phyloP scores from a whole-genome alignment of 495 filamentous ascomycete species.

The Penicillium taxi region DNA sequence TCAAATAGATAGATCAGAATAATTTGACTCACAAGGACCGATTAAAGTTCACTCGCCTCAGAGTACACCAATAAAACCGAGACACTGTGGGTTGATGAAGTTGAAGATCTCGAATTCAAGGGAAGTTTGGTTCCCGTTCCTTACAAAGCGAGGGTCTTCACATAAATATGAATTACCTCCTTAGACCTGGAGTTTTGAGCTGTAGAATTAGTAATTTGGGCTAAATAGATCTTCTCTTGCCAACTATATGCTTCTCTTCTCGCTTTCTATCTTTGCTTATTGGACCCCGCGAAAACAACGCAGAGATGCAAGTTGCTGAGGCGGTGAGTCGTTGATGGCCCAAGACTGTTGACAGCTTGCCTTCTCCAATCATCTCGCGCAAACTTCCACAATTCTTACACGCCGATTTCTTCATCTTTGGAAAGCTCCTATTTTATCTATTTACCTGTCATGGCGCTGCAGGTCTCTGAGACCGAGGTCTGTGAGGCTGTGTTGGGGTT shows the following conservation, averaged over 20 bases:
- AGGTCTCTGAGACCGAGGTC: constrained; percentile 27
- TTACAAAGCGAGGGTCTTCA: constrained; percentile 23
- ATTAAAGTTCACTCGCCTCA: constrained; percentile 26
- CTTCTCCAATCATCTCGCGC: neutral
- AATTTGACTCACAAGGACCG: constrained; percentile 26
- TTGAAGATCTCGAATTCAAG: constrained; percentile 11
- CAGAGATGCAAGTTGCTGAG: neutral
- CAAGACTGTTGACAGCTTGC: constrained; percentile 25
- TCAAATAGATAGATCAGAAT: neutral
- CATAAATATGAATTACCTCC: too few species aligned
- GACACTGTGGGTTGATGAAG: constrained; percentile 25
- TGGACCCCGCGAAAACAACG: neutral
- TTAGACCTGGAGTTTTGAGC: too few species aligned
- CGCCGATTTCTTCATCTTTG: neutral
- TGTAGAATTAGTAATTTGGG: too few species aligned
- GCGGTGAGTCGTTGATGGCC: constrained; percentile 24
- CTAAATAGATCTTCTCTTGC: neutral
- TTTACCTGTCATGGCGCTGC: constrained; percentile 3
- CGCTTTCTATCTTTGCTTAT: neutral
- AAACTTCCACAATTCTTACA: neutral
- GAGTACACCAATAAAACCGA: constrained; percentile 20
- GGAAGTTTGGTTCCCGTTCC: constrained; percentile 23
- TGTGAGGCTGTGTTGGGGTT: constrained; percentile 65
- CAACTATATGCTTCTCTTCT: neutral
- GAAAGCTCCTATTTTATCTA: neutral